Conservation (phyloP, 306 rosid genomes). For the Casuarina glauca region DNA sequence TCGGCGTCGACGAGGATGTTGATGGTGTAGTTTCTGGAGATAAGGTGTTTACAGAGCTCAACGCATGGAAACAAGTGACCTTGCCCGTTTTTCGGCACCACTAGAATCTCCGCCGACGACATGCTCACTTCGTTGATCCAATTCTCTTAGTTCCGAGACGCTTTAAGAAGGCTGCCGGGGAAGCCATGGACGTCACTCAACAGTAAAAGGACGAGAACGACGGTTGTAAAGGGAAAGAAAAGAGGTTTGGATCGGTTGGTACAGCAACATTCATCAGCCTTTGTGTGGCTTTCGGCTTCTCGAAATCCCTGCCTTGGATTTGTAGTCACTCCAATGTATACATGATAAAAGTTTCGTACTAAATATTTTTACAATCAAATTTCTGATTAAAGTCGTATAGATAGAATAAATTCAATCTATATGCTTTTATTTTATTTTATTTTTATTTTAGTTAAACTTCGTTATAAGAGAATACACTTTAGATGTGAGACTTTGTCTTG, state of each 20-base stretch:
- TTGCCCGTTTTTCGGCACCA: slow-evolving; percentile 61
- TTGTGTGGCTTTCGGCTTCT: too few relatives aligned
- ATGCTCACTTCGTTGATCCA: not conserved
- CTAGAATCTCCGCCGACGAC: slow-evolving; percentile 40
- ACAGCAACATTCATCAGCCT: not conserved
- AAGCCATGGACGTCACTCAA: not conserved
- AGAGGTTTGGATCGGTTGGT: not conserved
- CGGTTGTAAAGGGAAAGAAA: not conserved
- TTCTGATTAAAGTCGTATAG: too few relatives aligned
- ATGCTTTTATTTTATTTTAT: too few relatives aligned
- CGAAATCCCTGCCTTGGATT: too few relatives aligned
- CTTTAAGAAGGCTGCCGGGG: not conserved
- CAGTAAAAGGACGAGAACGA: not conserved
- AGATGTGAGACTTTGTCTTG: too few relatives aligned
- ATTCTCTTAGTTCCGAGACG: not conserved
- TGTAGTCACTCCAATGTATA: too few relatives aligned
- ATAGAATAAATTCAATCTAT: too few relatives aligned
- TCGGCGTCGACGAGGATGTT: slow-evolving; percentile 46
- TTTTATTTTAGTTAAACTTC: too few relatives aligned
- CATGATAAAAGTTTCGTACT: too few relatives aligned
- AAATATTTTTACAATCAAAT: too few relatives aligned
- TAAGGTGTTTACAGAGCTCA: slow-evolving; percentile 62
- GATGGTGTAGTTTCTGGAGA: slow-evolving; percentile 43
- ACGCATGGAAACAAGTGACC: slow-evolving; percentile 68
- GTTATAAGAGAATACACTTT: too few relatives aligned